Base-by-base conservation (phyloP, 2,329 filamentous ascomycete species). In the Monilinia polystroma region DNA sequence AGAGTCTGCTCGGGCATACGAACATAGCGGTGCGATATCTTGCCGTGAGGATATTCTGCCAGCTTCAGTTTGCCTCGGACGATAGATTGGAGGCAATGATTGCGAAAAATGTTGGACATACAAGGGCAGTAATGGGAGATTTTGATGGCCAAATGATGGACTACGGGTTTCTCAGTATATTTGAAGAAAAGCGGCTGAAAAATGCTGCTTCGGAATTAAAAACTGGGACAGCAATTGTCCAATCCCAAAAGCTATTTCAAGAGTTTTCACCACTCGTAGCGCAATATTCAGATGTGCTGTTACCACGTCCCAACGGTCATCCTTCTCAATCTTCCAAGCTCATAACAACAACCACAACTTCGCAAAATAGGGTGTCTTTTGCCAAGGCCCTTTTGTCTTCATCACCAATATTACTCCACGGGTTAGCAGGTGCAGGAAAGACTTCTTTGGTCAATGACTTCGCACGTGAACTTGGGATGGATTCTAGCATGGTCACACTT, bases 391-490 rank as follows among this genome's bases (percentile, higher is more conserved):
- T 99, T 41, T 87, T 90, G 55, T 82, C 82, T 4, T 77, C 85
- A 0, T 87, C 87, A 0, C 92, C 96, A 0, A 83, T 97, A 47
- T 81, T 99, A 26, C 82, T 99, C 5, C 87, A 92, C 70, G 95
- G 95, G 1, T 81, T 91, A 18, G 86, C 94, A 10, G 94, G 96
- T 26, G 90, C 90, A 43, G 95, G 95, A 62, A 99, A 99, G 81
- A 97, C 95, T 0, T 88, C 91, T 0, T 79, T 96, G 26, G 86
- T 96, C 18, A 90, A 92, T 70, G 90, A 97, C 76, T 85, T 94
- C 68, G 93, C 94, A 32, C 86, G 86, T 73, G 86, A 90, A 72
- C 85, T 98, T 66, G 91, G 90, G 69, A 92, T 92, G 78, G 86
- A 91, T 29, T 85, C 88, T 7, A 87, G 86, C 68, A 93, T 99